Evolutionary conservation across 345 rosid genomes (phyloP).

Genomic region (Eutrema japonicum): DNA sequence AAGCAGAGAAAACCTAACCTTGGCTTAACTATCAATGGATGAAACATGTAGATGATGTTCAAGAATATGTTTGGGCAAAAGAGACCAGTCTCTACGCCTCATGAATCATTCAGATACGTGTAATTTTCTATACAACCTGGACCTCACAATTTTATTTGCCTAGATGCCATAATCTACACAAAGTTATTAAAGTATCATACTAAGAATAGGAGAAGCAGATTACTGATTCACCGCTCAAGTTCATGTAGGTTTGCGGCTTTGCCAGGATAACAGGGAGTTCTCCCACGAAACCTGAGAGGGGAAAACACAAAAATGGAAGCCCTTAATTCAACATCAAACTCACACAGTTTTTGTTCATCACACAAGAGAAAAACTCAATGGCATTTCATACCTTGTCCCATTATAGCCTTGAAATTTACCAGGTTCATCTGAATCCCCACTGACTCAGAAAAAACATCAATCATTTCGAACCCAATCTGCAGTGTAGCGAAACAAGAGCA

Average conservation of each 20-base stretch:
- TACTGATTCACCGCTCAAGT: conserved; percentile 95
- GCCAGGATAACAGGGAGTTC: conserved; percentile 65
- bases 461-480: conserved; percentile 73
- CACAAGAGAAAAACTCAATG: neutral
- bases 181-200: neutral
- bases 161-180: conserved; percentile 21
- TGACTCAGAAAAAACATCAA: conserved; percentile 70
- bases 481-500: conserved; percentile 5
- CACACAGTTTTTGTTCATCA: neutral
- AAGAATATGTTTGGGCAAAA: neutral
- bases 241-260: conserved; percentile 93
- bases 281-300: conserved; percentile 55
- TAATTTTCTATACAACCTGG: neutral
- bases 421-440: conserved; percentile 57
- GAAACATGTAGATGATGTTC: conserved; percentile 1
- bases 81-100: neutral
- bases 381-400: conserved; percentile 62
- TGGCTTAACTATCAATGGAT: neutral
- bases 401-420: conserved; percentile 66
- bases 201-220: conserved; percentile 29
- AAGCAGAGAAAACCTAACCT: conserved; percentile 1
- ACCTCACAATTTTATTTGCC: conserved; percentile 13
- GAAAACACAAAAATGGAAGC: neutral
- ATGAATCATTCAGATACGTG: conserved; percentile 4
- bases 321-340: conserved; percentile 19